phyloP scores from a whole-genome alignment of 768 basidiomycete species.

The Neoboletus magnificus region DNA sequence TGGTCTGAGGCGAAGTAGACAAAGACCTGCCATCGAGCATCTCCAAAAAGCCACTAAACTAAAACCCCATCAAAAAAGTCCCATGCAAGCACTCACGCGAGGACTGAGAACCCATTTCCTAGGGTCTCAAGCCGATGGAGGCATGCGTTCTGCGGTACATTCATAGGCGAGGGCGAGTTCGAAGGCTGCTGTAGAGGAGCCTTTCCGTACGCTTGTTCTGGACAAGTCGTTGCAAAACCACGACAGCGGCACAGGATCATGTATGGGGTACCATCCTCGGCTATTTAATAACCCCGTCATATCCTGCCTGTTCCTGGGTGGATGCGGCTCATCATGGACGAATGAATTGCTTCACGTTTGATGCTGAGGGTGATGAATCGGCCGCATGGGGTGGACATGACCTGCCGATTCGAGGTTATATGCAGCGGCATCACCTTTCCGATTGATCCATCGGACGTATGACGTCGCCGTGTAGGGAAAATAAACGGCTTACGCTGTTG shows the following conservation, averaged over 20 bases:
- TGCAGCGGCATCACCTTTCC: too few species aligned
- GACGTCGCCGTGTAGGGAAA: too few species aligned
- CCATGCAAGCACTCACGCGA: conserved; percentile 50
- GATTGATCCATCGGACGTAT: too few species aligned
- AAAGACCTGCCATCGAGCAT: conserved; percentile 83
- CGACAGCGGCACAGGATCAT: not conserved
- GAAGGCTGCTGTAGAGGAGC: conserved; percentile 24
- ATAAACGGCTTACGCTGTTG: too few species aligned
- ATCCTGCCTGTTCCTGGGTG: conserved; percentile 45
- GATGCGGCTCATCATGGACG: conserved; percentile 82
- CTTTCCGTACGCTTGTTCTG: conserved; percentile 25
- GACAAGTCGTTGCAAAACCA: not conserved
- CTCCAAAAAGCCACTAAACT: conserved; percentile 76
- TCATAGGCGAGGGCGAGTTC: conserved; percentile 53
- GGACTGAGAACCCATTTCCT: conserved; percentile 81
- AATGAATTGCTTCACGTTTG: conserved; percentile 93
- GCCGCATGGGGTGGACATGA: conserved; percentile 1
- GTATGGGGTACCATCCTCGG: conserved; percentile 31
- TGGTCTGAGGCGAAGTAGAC: conserved; percentile 56
- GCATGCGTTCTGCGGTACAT: conserved; percentile 47
- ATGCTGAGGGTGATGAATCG: conserved; percentile 51
- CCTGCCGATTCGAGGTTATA: conserved; percentile 9
- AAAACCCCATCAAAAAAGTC: not conserved
- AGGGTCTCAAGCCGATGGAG: conserved; percentile 70
- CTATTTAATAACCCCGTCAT: conserved; percentile 25